phyloP scores from a whole-genome alignment of 345 rosid genomes.

The Erodium maritimum region DNA sequence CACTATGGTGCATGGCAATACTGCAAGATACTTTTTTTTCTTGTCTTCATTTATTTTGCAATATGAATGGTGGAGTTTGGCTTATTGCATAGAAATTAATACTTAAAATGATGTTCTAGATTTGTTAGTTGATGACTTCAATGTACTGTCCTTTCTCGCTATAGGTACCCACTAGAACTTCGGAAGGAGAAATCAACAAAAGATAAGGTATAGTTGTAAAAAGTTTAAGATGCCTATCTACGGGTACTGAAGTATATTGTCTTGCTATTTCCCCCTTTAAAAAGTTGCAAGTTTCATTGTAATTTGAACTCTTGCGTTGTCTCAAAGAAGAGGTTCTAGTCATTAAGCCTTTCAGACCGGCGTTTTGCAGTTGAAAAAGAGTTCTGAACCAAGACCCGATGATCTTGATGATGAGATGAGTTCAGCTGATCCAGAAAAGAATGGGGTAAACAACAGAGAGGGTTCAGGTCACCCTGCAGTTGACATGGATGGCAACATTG shows the following conservation, averaged over 20 bases:
- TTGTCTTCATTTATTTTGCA: background rate
- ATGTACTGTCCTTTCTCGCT: slow-evolving; percentile 8
- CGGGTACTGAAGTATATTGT: background rate
- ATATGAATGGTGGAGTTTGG: background rate
- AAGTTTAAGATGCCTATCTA: slow-evolving; percentile 4
- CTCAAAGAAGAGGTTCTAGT: background rate
- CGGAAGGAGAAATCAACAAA: slow-evolving; percentile 84
- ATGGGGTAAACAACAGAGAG: slow-evolving; percentile 22
- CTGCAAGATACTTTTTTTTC: background rate
- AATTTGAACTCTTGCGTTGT: background rate
- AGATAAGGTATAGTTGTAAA: slow-evolving; percentile 48
- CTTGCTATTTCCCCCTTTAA: background rate
- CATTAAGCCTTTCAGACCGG: slow-evolving; percentile 3
- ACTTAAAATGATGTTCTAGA: background rate
- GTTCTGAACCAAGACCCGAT: slow-evolving; percentile 27
- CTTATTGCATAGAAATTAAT: background rate
- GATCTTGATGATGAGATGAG: slow-evolving; percentile 23
- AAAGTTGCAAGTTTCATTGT: no score
- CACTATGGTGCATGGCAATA: slow-evolving; percentile 1
- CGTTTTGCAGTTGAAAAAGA: slow-evolving; percentile 52
- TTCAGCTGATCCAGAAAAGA: slow-evolving; percentile 28
- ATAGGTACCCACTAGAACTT: slow-evolving; percentile 89
- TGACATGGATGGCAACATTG: slow-evolving; percentile 34
- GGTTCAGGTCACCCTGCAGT: slow-evolving; percentile 16
- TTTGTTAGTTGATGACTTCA: background rate